Evolutionary conservation across 2,329 filamentous ascomycete genomes (phyloP), one percentile per base, ranked within the genome.

Genomic region (Ceratocystiopsis brevicomis): DNA sequence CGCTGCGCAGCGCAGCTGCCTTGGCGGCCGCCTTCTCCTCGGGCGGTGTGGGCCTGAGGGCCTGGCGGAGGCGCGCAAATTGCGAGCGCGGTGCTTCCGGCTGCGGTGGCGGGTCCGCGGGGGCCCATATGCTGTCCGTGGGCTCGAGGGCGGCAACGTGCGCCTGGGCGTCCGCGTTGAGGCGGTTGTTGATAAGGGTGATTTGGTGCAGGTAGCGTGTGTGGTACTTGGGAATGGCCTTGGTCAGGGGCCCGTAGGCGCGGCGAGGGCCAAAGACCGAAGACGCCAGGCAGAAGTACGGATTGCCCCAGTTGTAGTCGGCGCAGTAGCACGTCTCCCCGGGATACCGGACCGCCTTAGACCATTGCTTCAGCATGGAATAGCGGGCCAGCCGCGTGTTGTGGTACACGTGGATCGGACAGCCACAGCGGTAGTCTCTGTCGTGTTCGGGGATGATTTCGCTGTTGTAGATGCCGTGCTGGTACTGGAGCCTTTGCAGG

Each of bases 361-460:
- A 58, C 64, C 64, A 67, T 48, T 54, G 54, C 6, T 62, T 53
- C 43, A 63, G 61, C 3, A 65, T 55, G 5, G 40, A 40, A 19
- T 60, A 54, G 8, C 64, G 58, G n/a, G 44, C 47, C 43, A 52
- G 51, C 48, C 65, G 65, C 39, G 47, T 52, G 15, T 46, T 47
- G 41, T 57, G 48, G 47, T 65, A 67, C 19, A 54, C 47, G 45
- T 65, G 62, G 38, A 66, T 59, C 2, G 53, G 44, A 45, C 64
- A 67, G 36, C 44, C 44, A 48, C 64, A 67, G 25, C 52, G 53
- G 45, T 55, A 57, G 6, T 62, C 59, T 12, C 53, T 51, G 10
- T 66, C 61, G 46, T 66, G 63, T 43, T 66, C 63, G 11, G 64
- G 64, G 48, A 66, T 64, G 37, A 67, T 60, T 41, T 67, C 64